These are phyloP conservation scores for Vigna trinervia DNA, from an alignment of 306 rosid genomes.

Conservation along the genomic window DNA sequence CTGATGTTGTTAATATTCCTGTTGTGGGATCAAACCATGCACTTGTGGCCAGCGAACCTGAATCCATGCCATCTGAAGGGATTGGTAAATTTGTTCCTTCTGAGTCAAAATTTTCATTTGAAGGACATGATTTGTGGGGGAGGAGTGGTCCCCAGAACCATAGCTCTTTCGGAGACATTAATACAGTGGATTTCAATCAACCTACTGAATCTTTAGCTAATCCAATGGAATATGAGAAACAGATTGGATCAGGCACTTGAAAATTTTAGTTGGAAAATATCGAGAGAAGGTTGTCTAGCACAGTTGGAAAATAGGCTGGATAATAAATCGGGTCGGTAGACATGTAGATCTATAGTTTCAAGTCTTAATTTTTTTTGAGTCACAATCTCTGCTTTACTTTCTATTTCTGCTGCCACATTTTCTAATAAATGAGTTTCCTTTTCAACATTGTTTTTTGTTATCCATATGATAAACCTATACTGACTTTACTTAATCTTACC, in stretches of 20 bases:
- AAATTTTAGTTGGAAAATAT: conserved; percentile 8
- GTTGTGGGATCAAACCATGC: conserved; percentile 11
- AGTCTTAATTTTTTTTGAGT: neutral
- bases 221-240: conserved; percentile 21
- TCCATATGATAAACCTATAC: neutral
- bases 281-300: neutral
- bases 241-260: conserved; percentile 35
- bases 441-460: neutral
- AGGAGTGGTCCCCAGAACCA: conserved; percentile 38
- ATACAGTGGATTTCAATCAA: conserved; percentile 39
- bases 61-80: conserved; percentile 35
- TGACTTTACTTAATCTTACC: neutral
- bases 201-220: conserved; percentile 46
- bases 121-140: conserved; percentile 37
- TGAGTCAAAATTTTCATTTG: conserved; percentile 19
- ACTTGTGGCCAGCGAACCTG: conserved; percentile 29
- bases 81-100: conserved; percentile 31
- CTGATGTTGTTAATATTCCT: conserved; percentile 4
- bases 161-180: conserved; percentile 42
- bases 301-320: conserved; percentile 12
- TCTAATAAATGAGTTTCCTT: conserved; percentile 11
- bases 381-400: neutral
- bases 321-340: conserved; percentile 37
- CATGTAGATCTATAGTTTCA: neutral
- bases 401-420: neutral